Conservation (phyloP, 148 eudicot species). For the Pouteria glomerata region DNA sequence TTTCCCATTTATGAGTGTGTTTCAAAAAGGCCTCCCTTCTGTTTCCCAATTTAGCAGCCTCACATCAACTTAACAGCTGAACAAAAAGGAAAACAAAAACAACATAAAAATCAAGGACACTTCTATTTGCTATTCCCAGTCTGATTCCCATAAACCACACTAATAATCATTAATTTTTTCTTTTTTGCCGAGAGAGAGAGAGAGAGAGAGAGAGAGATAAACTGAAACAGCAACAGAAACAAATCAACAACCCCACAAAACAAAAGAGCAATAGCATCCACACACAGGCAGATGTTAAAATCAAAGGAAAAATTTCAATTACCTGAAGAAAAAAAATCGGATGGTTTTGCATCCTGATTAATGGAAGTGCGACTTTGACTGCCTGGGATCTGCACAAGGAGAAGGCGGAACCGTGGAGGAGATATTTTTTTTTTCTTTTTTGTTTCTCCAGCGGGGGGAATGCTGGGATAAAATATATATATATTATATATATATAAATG, state of each 20-base stretch:
- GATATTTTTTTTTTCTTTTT: too few species aligned
- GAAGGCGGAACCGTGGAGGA: not conserved
- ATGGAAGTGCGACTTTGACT: not conserved
- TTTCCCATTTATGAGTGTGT: slow-evolving; percentile 22
- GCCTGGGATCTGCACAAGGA: not conserved
- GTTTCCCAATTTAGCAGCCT: slow-evolving; percentile 5
- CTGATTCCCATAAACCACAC: not conserved
- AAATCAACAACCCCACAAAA: not conserved
- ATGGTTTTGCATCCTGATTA: slow-evolving; percentile 7
- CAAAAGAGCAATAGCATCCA: not conserved
- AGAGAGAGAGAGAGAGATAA: not conserved
- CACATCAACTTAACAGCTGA: slow-evolving; percentile 10
- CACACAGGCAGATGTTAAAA: not conserved
- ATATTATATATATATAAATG: too few species aligned
- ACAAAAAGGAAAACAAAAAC: not conserved
- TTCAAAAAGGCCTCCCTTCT: slow-evolving; percentile 6
- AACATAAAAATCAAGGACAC: not conserved
- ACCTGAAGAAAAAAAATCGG: slow-evolving; percentile 7
- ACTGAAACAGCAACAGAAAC: too few species aligned
- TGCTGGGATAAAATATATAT: too few species aligned
- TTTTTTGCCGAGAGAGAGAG: too few species aligned
- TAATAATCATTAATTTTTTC: too few species aligned
- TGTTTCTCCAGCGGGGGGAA: not conserved
- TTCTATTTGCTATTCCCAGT: not conserved
- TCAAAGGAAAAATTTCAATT: not conserved